Percentiles rank a stretch among this genome's conserved stretches.
phyloP scores from a whole-genome alignment of 257 asterid species.

The Solanum habrochaites region DNA sequence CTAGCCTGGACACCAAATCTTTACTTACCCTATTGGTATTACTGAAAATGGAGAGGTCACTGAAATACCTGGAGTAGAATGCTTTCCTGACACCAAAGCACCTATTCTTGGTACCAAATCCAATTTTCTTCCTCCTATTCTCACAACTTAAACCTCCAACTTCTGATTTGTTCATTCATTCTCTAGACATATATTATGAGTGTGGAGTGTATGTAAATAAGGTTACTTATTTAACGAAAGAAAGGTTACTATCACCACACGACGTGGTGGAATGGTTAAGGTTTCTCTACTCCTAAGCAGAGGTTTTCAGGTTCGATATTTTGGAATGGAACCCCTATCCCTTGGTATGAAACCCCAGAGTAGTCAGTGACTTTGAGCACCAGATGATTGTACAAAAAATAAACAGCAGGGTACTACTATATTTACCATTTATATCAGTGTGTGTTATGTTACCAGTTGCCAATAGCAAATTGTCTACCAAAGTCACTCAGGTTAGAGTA shows the following conservation, averaged over 20 bases:
- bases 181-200: background rate
- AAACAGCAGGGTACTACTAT: background rate
- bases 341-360: background rate
- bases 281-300: background rate
- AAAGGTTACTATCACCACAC: background rate
- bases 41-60: conserved; percentile 5
- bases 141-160: background rate
- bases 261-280: background rate
- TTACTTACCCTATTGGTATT: conserved; percentile 1
- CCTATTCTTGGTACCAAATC: conserved; percentile 4
- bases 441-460: background rate
- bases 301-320: background rate
- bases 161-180: background rate
- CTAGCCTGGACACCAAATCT: conserved; percentile 4
- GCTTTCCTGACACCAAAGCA: conserved; percentile 7
- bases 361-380: background rate
- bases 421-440: background rate
- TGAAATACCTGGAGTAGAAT: background rate
- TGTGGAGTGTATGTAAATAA: background rate
- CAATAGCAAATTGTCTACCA: background rate
- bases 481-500: background rate
- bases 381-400: background rate
- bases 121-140: conserved; percentile 5
- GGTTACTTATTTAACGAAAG: background rate
- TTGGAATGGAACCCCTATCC: background rate